A percentile compares a stretch with the other conserved stretches of the same genome.
phyloP scores from a whole-genome alignment of 1,139 yeast species.

The Geotrichum reessii region DNA sequence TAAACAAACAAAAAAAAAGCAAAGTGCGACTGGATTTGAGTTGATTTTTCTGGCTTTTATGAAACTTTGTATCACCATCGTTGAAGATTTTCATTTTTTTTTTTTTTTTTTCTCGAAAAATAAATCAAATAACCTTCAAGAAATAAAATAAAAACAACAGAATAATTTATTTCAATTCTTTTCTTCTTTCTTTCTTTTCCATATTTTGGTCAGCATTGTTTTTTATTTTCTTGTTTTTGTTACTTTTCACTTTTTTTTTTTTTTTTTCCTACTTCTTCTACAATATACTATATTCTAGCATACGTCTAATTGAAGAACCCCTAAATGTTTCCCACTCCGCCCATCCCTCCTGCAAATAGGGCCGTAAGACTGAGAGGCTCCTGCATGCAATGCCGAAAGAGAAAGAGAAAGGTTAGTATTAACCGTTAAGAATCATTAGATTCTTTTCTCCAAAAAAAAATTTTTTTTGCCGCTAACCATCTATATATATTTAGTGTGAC shows the following conservation, averaged over 20 bases:
- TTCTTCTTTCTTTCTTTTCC: neutral
- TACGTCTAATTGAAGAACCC: neutral
- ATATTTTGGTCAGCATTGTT: too few relatives aligned
- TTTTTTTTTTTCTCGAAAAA: neutral
- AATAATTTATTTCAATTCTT: neutral
- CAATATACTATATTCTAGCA: conserved; percentile 9
- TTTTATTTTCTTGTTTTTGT: too few relatives aligned
- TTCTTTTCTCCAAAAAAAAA: neutral
- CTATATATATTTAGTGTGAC: too few relatives aligned
- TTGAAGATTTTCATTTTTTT: neutral
- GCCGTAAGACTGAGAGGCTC: conserved; percentile 19
- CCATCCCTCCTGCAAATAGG: conserved; percentile 9
- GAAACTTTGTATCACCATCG: neutral
- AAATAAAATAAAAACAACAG: neutral
- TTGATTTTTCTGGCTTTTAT: too few relatives aligned
- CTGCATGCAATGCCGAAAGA: conserved; percentile 18
- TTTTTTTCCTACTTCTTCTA: neutral
- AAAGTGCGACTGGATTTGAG: too few relatives aligned
- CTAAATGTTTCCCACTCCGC: conserved; percentile 3
- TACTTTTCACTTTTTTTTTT: neutral
- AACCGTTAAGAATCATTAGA: neutral
- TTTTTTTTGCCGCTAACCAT: too few relatives aligned
- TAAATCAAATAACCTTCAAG: neutral
- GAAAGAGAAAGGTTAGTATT: conserved; percentile 15
- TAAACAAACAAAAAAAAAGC: too few relatives aligned